Conservation (phyloP, 257 asterid species). For the Fraxinus americana region DNA sequence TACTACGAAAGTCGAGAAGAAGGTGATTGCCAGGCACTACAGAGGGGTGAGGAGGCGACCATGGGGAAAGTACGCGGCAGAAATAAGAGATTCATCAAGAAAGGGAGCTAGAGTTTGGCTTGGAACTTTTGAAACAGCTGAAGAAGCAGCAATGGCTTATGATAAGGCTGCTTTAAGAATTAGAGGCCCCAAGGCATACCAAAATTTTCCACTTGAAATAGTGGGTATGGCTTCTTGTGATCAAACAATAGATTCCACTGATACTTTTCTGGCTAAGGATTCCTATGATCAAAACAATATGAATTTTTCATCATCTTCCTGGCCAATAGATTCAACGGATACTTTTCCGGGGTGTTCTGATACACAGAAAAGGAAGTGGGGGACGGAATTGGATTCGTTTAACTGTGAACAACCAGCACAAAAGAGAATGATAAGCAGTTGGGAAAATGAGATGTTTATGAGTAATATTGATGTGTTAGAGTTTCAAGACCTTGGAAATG, state of each 20-base stretch:
- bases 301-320: not conserved
- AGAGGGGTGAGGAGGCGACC: conserved; percentile 80
- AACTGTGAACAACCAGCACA: conserved; percentile 20
- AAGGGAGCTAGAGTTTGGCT: conserved; percentile 80
- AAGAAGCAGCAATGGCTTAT: conserved; percentile 85
- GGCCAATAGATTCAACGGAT: not conserved
- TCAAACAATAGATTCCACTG: not conserved
- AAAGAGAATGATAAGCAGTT: conserved; percentile 25
- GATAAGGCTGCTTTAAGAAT: conserved; percentile 72
- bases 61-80: conserved; percentile 87
- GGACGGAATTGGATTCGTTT: conserved; percentile 15
- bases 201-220: conserved; percentile 60
- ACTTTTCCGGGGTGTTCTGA: not conserved
- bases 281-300: not conserved
- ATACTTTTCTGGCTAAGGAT: not conserved
- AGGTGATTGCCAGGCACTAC: conserved; percentile 36
- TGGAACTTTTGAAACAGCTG: conserved; percentile 71
- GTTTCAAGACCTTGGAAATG: conserved; percentile 60
- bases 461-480: conserved; percentile 40
- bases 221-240: conserved; percentile 33
- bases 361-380: conserved; percentile 35
- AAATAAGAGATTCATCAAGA: conserved; percentile 67
- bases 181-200: conserved; percentile 58
- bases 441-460: conserved; percentile 23
- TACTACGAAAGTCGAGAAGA: conserved; percentile 8